These are phyloP conservation scores for Tolypocladium inflatum DNA, from an alignment of 2,329 filamentous ascomycete genomes.

Conservation along the genomic window DNA sequence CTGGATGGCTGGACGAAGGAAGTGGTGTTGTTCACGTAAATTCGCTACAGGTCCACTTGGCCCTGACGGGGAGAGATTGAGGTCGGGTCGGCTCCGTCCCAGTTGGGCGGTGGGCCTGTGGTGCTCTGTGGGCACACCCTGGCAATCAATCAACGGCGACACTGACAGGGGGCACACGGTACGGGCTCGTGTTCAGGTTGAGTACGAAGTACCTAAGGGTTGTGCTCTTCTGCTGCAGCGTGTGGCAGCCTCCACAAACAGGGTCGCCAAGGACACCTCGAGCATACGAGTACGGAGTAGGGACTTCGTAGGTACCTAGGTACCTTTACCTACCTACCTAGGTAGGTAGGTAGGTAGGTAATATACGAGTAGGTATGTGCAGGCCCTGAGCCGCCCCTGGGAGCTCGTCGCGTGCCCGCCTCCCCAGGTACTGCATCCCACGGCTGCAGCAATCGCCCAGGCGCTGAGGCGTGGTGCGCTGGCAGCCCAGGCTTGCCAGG, in stretches of 20 bases:
- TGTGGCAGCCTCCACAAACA: background rate
- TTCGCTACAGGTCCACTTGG: slow-evolving; percentile 6
- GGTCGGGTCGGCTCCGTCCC: background rate
- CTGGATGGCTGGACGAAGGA: background rate
- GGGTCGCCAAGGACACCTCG: background rate
- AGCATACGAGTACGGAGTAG: no score
- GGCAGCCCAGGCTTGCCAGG: background rate
- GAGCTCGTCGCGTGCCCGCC: background rate
- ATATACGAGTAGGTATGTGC: no score
- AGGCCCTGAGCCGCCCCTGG: background rate
- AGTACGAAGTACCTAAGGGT: no score
- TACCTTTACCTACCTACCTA: no score
- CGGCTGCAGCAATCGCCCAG: background rate
- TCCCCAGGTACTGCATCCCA: background rate
- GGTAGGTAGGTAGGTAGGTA: no score
- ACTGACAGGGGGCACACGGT: no score
- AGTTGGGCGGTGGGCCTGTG: background rate
- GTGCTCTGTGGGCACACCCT: background rate
- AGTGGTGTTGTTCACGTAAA: slow-evolving; percentile 3
- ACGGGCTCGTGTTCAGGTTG: no score
- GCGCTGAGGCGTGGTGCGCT: background rate
- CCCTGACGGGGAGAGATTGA: background rate
- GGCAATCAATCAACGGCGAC: background rate
- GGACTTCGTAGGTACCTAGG: no score
- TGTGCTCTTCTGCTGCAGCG: no score